A percentile compares a stretch with the other conserved stretches of the same genome.
These are phyloP conservation scores for Solanum dulcamara DNA, from an alignment of 257 asterid genomes.

Conservation along the genomic window DNA sequence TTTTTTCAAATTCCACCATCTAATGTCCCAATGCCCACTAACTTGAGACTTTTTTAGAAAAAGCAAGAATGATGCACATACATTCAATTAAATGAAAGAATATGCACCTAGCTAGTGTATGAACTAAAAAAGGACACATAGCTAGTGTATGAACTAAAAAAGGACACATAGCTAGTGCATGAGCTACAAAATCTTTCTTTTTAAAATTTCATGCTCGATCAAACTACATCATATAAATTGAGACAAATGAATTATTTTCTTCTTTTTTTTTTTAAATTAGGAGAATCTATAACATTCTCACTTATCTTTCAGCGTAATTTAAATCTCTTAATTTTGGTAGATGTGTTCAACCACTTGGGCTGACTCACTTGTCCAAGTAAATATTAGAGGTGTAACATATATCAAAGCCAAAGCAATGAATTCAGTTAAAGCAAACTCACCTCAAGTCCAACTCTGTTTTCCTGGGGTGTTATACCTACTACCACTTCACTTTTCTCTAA, in stretches of 20 bases:
- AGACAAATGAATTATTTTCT: too few species aligned
- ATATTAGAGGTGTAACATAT: too few species aligned
- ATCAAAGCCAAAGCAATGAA: background rate
- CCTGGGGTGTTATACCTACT: background rate
- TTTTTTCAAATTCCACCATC: background rate
- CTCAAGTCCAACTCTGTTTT: background rate
- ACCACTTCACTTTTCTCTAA: background rate
- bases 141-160: background rate
- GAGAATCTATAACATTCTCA: too few species aligned
- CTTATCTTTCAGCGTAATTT: too few species aligned
- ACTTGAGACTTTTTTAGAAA: background rate
- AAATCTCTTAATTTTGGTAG: too few species aligned
- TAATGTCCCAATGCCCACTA: background rate
- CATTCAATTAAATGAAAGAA: background rate
- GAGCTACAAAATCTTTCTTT: background rate
- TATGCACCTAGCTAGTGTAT: too few species aligned
- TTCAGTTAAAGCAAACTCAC: background rate
- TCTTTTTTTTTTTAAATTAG: too few species aligned
- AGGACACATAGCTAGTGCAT: too few species aligned
- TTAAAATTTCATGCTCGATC: too few species aligned
- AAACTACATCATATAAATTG: too few species aligned
- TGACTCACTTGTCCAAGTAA: background rate
- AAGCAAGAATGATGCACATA: background rate
- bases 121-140: background rate
- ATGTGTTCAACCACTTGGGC: background rate